Conservation (phyloP, 164 flowering plant genomes). For the Annona squamosa region DNA sequence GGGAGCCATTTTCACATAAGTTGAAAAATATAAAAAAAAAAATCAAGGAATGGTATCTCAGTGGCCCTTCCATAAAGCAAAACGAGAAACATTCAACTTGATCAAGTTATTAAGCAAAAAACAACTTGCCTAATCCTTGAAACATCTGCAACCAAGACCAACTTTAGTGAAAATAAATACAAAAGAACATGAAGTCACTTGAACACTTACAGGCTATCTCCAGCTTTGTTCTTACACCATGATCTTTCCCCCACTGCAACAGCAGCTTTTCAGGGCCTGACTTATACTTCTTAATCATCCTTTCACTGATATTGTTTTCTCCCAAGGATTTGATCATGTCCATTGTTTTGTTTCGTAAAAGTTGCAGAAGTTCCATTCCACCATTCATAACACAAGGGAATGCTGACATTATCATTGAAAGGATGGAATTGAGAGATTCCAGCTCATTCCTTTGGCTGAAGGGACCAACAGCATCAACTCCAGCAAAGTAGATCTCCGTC, state of each 20-base stretch:
- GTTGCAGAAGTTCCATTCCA: constrained; percentile 22
- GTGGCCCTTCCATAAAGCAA: no score
- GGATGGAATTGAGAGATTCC: constrained; percentile 59
- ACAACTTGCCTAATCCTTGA: neutral
- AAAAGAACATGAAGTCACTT: neutral
- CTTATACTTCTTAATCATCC: constrained; percentile 18
- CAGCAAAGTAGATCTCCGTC: constrained; percentile 76
- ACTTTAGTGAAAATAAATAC: neutral
- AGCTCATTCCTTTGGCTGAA: constrained; percentile 72
- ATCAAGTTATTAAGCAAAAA: no score
- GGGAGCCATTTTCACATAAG: no score
- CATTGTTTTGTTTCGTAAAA: constrained; percentile 30
- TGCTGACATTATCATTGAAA: constrained; percentile 30
- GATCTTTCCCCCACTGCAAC: constrained; percentile 54
- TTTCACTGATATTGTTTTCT: constrained; percentile 26
- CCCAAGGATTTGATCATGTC: constrained; percentile 38
- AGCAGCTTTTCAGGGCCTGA: constrained; percentile 42
- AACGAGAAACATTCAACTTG: no score
- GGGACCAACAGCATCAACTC: constrained; percentile 28
- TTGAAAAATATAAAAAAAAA: no score
- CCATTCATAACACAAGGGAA: constrained; percentile 12
- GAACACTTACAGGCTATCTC: constrained; percentile 53
- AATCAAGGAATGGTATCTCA: no score
- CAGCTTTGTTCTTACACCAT: constrained; percentile 54
- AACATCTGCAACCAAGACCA: neutral